These are phyloP conservation scores for Tympanopsis confertula DNA, from an alignment of 2,329 filamentous ascomycete species.

Conservation along the genomic window DNA sequence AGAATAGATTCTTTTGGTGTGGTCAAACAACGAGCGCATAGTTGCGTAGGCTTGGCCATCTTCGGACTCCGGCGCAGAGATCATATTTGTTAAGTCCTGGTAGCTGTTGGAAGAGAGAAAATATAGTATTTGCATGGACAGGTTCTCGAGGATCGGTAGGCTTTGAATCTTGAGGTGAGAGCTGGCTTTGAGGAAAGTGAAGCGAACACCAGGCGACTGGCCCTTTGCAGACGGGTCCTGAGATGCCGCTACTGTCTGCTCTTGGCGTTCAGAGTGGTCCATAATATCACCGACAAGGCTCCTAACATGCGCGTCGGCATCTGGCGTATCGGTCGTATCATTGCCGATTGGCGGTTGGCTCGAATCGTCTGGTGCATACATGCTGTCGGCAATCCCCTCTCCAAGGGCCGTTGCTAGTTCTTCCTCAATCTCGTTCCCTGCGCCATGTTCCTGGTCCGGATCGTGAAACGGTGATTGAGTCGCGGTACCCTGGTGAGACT, in stretches of 20 bases:
- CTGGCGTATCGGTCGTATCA: slow-evolving; percentile 11
- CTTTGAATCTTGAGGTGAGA: slow-evolving; percentile 38
- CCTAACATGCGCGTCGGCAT: slow-evolving; percentile 18
- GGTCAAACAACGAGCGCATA: slow-evolving; percentile 46
- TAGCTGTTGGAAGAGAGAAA: slow-evolving; percentile 39
- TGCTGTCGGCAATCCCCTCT: slow-evolving; percentile 13
- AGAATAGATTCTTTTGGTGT: slow-evolving; percentile 41
- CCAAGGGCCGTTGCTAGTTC: slow-evolving; percentile 20
- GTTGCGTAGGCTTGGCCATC: slow-evolving; percentile 44
- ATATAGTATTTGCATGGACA: slow-evolving; percentile 44
- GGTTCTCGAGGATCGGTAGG: slow-evolving; percentile 42
- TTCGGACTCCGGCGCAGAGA: slow-evolving; percentile 36
- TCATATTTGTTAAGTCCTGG: slow-evolving; percentile 39
- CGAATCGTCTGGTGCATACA: slow-evolving; percentile 6
- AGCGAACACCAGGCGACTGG: slow-evolving; percentile 15
- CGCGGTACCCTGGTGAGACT: slow-evolving; percentile 10
- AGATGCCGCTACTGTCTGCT: slow-evolving; percentile 10
- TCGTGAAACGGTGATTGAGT: slow-evolving; percentile 7
- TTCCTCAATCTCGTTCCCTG: slow-evolving; percentile 20
- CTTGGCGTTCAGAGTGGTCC: slow-evolving; percentile 25
- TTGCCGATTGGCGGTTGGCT: not conserved
- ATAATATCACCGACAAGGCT: slow-evolving; percentile 27
- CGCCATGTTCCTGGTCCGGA: slow-evolving; percentile 10
- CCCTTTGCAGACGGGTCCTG: slow-evolving; percentile 2
- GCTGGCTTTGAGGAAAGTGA: slow-evolving; percentile 26